Base-by-base conservation (phyloP, 495 filamentous ascomycete genomes). In the Sporormia fimetaria region DNA sequence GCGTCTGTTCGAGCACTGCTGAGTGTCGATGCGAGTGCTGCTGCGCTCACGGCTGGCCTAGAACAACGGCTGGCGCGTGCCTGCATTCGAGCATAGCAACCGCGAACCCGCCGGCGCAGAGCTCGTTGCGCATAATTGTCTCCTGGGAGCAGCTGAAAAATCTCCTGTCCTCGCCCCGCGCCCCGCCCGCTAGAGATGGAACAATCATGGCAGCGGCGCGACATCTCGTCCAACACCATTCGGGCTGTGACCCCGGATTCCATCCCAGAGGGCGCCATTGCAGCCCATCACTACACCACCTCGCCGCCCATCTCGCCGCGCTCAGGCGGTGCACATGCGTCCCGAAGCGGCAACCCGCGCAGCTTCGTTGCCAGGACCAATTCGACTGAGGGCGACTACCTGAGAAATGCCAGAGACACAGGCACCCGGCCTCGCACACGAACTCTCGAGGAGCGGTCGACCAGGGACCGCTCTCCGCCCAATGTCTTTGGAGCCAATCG, bases 361-460 rank as follows among this genome's bases (percentile, higher is more conserved):
- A 40, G 14, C 26, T 56, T 48, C 24, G 41, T 56, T 23, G 35
- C 44, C 8, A 42, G 55, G 6, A 21, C 50, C 42, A 54, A 43
- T 20, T 52, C 51, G 10, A 52, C 14, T 27, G 52, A 56, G 11
- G 37, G 40, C 24, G 51, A 55, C 6, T 55, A 55, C 40, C 33
- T 48, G n/a, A 21, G 47, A 21, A 14, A 30, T 18, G 18, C 41
- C 5, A 47, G 47, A 21, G 51, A 55, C 10, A 4, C 44, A 29
- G 36, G 43, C 18, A 49, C 46, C 11, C 49, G 61, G 12, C 61
- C 58, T 14, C 52, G 63, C 12, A 65, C 63, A 16, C 34, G 63
- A 20, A 66, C 63, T 15, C 30, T 65, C 30, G 63, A 63, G 18
- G 60, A 65, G 40, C 37, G 56, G 11, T 42, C 41, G 5, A 40